phyloP scores from a whole-genome alignment of 2,329 filamentous ascomycete species.

The Aureobasidium sp. region DNA sequence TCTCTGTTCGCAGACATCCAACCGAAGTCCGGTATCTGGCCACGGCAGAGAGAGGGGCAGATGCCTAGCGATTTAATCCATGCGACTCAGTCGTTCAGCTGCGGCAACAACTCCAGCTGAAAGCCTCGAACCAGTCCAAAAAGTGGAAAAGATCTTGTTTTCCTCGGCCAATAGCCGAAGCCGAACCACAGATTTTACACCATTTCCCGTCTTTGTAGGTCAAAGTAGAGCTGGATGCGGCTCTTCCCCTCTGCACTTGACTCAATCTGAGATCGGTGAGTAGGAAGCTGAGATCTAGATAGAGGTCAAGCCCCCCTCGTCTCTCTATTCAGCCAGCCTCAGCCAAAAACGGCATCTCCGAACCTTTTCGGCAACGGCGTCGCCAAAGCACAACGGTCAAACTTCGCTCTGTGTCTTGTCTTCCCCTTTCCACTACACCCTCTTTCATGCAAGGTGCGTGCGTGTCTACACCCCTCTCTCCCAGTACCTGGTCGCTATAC shows the following conservation, averaged over 20 bases:
- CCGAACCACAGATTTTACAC: not conserved
- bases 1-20: no score
- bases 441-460: not conserved
- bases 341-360: conserved; percentile 10
- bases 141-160: not conserved
- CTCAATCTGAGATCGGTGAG: not conserved
- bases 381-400: not conserved
- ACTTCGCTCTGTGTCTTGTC: not conserved
- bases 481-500: not conserved
- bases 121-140: no score
- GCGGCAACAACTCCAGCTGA: no score
- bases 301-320: not conserved
- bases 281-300: not conserved
- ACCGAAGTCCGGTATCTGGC: no score
- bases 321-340: not conserved
- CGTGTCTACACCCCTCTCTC: no score
- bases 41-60: no score
- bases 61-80: no score
- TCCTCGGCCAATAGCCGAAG: not conserved
- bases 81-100: no score
- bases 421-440: not conserved
- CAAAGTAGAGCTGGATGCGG: not conserved
- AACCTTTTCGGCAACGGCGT: not conserved
- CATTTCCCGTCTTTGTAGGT: not conserved
- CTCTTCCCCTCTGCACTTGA: not conserved